Percentiles rank a stretch among this genome's conserved stretches.
Evolutionary conservation across 768 basidiomycete genomes (phyloP).

Genomic region (Agaricus sinodeliciosus): DNA sequence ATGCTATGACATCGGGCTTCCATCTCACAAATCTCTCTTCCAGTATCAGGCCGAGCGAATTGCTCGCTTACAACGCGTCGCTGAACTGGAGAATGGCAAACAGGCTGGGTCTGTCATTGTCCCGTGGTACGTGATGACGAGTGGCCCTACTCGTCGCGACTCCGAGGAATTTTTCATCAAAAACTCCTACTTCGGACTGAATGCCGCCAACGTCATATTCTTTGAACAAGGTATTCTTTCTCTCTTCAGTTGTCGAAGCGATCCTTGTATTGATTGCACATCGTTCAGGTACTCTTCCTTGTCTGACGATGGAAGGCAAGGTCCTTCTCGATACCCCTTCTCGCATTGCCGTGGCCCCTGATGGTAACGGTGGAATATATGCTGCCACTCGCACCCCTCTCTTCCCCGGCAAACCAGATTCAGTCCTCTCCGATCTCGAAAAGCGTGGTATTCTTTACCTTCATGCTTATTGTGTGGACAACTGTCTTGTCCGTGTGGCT

Average conservation of each 20-base stretch:
- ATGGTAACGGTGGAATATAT: conserved; percentile 97
- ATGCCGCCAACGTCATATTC: conserved; percentile 75
- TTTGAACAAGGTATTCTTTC: conserved; percentile 84
- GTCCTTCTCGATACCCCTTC: conserved; percentile 78
- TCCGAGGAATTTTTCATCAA: conserved; percentile 82
- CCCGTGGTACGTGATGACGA: conserved; percentile 99
- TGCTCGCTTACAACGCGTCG: conserved; percentile 70
- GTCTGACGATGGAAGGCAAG: conserved; percentile 90
- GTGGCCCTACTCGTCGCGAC: conserved; percentile 84
- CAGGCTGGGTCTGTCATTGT: conserved; percentile 60
- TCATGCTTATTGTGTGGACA: conserved; percentile 97
- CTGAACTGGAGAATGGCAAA: conserved; percentile 48
- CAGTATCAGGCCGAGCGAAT: conserved; percentile 98
- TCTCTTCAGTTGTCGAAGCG: conserved; percentile 3
- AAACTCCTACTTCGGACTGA: conserved; percentile 77
- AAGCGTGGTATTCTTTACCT: conserved; percentile 77
- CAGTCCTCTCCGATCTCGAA: conserved; percentile 80
- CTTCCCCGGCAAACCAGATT: conserved; percentile 47
- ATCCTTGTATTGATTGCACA: conserved; percentile 5
- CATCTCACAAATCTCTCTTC: conserved; percentile 91
- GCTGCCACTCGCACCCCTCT: conserved; percentile 83
- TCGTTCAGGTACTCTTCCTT: conserved; percentile 82
- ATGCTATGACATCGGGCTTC: conserved; percentile 94
- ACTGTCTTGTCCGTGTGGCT: conserved; percentile 95
- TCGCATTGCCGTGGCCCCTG: conserved; percentile 89